Base-by-base conservation (phyloP, 1,139 yeast genomes). In the Waltiozyma sp. region DNA sequence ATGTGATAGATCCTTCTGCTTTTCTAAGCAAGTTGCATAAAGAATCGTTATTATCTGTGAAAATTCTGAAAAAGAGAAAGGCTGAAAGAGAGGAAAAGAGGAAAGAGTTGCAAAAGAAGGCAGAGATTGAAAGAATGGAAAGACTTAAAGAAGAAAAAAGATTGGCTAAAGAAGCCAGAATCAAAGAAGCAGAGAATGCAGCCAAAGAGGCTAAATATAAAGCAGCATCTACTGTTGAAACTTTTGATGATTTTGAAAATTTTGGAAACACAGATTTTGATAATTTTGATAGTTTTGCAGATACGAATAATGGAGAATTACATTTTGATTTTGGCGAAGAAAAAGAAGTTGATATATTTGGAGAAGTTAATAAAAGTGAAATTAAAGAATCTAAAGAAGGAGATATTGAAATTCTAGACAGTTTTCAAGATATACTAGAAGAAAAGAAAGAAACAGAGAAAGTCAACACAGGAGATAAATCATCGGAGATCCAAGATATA, bases 11-110 rank as follows among this genome's bases (percentile, higher is more conserved):
- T 3, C 46, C 55, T 2, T 45, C 42, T 7, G 35, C 38, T 3
- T 48, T 42, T 15, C 19, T 55, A 5, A 53, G 52, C 3, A 44
- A 40, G 10, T 51, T 52, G 26, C 52, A 45, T 38, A 46, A 45
- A 11, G 40, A 37, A 10, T 47, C 54, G 2, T 18, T 53, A 16
- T 26, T 37, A 11, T 49, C 56, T 3, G 43, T 55, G 19, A 40
- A 43, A 15, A 21, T 44, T 1, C 39, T 53, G 36, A 46, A 46
- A 26, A 31, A 39, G 18, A 35, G 45, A 40, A 53, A 53, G 39
- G 36, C 34, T 1, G 34, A 40, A 18, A 45, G 56, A 28, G 50
- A 46, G 10, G 37, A 37, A 8, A 43, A 47, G 38, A 40, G 49
- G 10, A 28, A 39, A 13, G 40, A 31, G 7, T 19, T 53, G 16